Conservation (phyloP, 2,329 filamentous ascomycete genomes). For the Diaporthe ampelina region DNA sequence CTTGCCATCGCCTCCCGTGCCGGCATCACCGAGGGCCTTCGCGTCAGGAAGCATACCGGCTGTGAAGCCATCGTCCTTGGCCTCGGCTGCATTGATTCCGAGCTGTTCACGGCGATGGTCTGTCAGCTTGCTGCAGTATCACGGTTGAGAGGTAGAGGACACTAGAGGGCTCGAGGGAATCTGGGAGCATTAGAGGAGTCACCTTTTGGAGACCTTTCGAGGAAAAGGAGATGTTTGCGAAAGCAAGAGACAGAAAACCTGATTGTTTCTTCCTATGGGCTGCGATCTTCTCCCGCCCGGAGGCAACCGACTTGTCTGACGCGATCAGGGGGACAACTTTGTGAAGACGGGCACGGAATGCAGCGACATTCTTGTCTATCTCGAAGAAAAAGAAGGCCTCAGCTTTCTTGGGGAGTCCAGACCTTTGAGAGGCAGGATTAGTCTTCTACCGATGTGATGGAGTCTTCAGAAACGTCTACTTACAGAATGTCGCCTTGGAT, state of each 20-base stretch:
- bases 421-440: slow-evolving; percentile 6
- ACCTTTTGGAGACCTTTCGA: slow-evolving; percentile 46
- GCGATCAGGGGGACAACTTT: slow-evolving; percentile 30
- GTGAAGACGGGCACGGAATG: slow-evolving; percentile 12
- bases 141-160: not conserved
- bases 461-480: not conserved
- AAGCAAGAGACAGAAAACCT: not conserved
- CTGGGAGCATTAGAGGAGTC: not conserved
- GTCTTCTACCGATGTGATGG: not conserved
- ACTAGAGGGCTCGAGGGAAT: not conserved
- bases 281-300: slow-evolving; percentile 7
- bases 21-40: slow-evolving; percentile 47
- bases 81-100: slow-evolving; percentile 47
- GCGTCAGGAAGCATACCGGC: slow-evolving; percentile 52
- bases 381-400: slow-evolving; percentile 35
- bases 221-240: slow-evolving; percentile 46
- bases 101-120: slow-evolving; percentile 40
- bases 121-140: not conserved
- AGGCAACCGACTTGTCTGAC: slow-evolving; percentile 11
- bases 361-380: slow-evolving; percentile 21
- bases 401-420: slow-evolving; percentile 34
- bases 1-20: slow-evolving; percentile 16
- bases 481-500: slow-evolving; percentile 23
- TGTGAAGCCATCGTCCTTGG: slow-evolving; percentile 51
- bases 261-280: not conserved